Percentiles rank a stretch among this genome's conserved stretches.
Conservation (phyloP, 208 protist species). For the Lotmaria passim region DNA sequence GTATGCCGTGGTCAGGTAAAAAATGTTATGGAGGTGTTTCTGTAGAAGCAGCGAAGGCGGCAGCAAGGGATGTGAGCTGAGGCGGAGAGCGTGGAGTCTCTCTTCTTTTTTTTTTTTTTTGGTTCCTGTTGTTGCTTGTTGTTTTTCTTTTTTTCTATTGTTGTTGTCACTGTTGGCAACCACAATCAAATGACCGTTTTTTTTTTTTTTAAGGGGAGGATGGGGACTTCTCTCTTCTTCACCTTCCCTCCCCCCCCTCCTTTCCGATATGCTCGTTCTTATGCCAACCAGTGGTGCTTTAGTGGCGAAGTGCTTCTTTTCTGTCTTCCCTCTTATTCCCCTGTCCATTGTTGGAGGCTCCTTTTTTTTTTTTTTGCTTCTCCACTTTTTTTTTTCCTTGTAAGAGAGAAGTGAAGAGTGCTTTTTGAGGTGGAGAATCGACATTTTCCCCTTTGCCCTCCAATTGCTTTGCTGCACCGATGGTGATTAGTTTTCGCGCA, state of each 20-base stretch:
- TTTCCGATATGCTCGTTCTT: background rate
- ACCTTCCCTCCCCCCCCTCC: background rate
- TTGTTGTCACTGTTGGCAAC: background rate
- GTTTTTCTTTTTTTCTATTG: background rate
- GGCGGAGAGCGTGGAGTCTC: background rate
- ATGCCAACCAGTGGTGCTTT: background rate
- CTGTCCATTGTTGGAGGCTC: background rate
- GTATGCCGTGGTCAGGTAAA: slow-evolving; percentile 45
- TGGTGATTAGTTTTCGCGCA: too few relatives aligned
- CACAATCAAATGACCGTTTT: too few relatives aligned
- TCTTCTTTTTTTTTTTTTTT: background rate
- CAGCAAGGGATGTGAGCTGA: background rate
- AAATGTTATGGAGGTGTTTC: slow-evolving; percentile 42
- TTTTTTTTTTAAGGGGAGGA: too few relatives aligned
- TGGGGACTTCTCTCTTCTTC: too few relatives aligned
- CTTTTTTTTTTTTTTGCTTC: background rate
- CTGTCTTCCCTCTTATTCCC: slow-evolving; percentile 7
- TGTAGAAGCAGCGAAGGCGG: slow-evolving; percentile 12
- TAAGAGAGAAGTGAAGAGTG: too few relatives aligned
- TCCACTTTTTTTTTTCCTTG: background rate
- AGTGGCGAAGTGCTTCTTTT: background rate
- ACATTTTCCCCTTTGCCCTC: too few relatives aligned
- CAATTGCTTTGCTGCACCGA: too few relatives aligned
- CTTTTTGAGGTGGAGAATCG: too few relatives aligned
- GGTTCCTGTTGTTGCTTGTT: background rate